These are phyloP conservation scores for Ceratocystis albifundus DNA, from an alignment of 2,329 filamentous ascomycete species.

Conservation along the genomic window DNA sequence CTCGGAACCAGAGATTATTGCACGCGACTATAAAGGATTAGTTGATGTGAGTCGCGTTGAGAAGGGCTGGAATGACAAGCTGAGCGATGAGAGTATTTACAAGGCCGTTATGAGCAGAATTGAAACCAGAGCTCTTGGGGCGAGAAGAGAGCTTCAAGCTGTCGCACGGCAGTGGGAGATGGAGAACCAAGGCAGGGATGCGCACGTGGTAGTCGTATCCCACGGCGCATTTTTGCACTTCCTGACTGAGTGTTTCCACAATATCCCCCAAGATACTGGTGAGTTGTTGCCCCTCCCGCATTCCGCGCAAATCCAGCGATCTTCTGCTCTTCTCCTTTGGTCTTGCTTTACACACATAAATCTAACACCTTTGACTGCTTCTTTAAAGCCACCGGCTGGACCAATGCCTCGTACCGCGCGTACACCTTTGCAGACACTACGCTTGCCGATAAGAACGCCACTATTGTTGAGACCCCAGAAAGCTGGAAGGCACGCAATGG, in stretches of 20 bases:
- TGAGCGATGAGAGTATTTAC: slow-evolving; percentile 31
- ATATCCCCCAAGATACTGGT: slow-evolving; percentile 37
- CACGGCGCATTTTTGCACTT: slow-evolving; percentile 81
- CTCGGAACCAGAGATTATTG: slow-evolving; percentile 42
- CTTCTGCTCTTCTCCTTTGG: neutral
- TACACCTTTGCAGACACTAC: slow-evolving; percentile 49
- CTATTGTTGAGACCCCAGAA: slow-evolving; percentile 38
- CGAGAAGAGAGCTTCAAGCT: slow-evolving; percentile 47
- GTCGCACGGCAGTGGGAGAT: slow-evolving; percentile 37
- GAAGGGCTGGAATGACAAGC: slow-evolving; percentile 63
- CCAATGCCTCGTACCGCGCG: slow-evolving; percentile 59
- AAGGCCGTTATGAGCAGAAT: slow-evolving; percentile 41
- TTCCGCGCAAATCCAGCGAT: neutral
- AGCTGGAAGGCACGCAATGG: slow-evolving; percentile 39
- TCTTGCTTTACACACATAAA: neutral
- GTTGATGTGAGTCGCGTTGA: slow-evolving; percentile 54
- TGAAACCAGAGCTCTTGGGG: slow-evolving; percentile 47
- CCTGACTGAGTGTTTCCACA: slow-evolving; percentile 69
- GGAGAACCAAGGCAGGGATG: slow-evolving; percentile 36
- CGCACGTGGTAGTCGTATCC: slow-evolving; percentile 62
- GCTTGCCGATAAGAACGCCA: slow-evolving; percentile 39
- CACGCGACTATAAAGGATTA: slow-evolving; percentile 46
- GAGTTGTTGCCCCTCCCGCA: slow-evolving; percentile 25
- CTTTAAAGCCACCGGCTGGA: slow-evolving; percentile 55
- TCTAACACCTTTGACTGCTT: neutral